phyloP scores from a whole-genome alignment of 2,329 filamentous ascomycete genomes.

The Aspergillus glaucus region DNA sequence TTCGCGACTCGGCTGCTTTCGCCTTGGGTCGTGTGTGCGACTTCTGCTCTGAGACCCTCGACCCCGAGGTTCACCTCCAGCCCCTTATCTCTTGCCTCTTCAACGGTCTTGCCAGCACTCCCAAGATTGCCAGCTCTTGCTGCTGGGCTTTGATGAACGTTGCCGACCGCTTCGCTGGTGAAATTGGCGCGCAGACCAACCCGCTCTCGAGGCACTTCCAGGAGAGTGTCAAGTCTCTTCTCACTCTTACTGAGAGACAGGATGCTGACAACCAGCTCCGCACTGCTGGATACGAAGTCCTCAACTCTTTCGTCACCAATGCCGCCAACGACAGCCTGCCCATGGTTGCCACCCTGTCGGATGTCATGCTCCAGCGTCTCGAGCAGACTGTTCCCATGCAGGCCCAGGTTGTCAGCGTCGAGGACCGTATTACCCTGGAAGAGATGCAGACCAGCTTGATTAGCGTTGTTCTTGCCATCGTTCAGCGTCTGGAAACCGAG shows the following conservation, averaged over 20 bases:
- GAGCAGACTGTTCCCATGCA: conserved; percentile 87
- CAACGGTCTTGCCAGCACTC: conserved; percentile 78
- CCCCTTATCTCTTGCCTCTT: conserved; percentile 84
- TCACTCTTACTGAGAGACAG: conserved; percentile 72
- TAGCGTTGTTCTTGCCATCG: conserved; percentile 85
- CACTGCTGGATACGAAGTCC: conserved; percentile 93
- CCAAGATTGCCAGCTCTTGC: conserved; percentile 96
- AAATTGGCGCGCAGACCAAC: conserved; percentile 71
- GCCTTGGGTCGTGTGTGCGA: conserved; percentile 95
- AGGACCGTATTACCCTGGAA: conserved; percentile 91
- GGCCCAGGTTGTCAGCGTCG: conserved; percentile 88
- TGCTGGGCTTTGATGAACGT: conserved; percentile 99
- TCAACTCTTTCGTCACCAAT: conserved; percentile 90
- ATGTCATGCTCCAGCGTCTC: conserved; percentile 83
- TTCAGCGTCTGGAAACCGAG: conserved; percentile 84
- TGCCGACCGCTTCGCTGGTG: conserved; percentile 88
- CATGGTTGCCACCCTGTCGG: conserved; percentile 73
- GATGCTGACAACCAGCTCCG: conserved; percentile 84
- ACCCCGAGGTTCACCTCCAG: conserved; percentile 74
- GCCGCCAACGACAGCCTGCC: conserved; percentile 78
- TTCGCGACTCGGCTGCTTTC: conserved; percentile 93
- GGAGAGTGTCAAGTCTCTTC: conserved; percentile 76
- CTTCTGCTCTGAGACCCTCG: conserved; percentile 83
- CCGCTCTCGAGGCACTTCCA: conserved; percentile 88
- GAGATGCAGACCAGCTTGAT: conserved; percentile 96